Base-by-base conservation (phyloP, 2,329 filamentous ascomycete genomes). In the Claviceps pazoutovae region DNA sequence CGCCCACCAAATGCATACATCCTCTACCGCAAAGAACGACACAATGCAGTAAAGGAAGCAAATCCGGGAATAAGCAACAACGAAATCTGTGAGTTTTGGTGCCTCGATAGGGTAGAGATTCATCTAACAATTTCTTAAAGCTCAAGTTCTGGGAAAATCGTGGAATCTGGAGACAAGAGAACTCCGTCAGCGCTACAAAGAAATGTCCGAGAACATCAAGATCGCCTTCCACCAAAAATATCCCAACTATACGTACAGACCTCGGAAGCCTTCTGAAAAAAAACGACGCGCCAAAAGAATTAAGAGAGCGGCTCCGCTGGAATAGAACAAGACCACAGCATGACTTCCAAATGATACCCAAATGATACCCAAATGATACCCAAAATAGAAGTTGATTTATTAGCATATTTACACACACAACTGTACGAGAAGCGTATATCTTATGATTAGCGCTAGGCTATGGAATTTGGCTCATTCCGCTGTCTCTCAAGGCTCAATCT, bases 1-100 rank as follows among this genome's bases (percentile, higher is more conserved):
- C 66, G 68, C 6, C 69, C 69, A 26, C 64, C 67, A 16, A 71
- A 72, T 55, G 67, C 68, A 4, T 72, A 67, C 60, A 71, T 72
- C 41, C 56, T 71, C 19, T 72, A 70, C 48, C 69, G 69, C 55
- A 66, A 67, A 54, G 66, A 69, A 38, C 60, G 64, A 26, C 68
- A 71, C 56, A 58, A 58, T 16, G 44, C 58, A 11, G 56, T 71
- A 43, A 68, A 69, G 58, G 52, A 58, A 3, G 54, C 54, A 19
- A 62, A 68, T 46, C 66, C 67, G 3, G 58, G 57, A 16, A 63
- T 71, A 34, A 63, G 64, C 36, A 71, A 71, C 60, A 71, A 70
- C 48, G 63, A 70, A 49, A 71, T 72, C 47, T 71, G 68, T 71
- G 58, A 66, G 68, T 61, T 16, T 48, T 11, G 14, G 7, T 36